phyloP scores from a whole-genome alignment of 805 yeast species.

The Wickerhamomyces queroliae region DNA sequence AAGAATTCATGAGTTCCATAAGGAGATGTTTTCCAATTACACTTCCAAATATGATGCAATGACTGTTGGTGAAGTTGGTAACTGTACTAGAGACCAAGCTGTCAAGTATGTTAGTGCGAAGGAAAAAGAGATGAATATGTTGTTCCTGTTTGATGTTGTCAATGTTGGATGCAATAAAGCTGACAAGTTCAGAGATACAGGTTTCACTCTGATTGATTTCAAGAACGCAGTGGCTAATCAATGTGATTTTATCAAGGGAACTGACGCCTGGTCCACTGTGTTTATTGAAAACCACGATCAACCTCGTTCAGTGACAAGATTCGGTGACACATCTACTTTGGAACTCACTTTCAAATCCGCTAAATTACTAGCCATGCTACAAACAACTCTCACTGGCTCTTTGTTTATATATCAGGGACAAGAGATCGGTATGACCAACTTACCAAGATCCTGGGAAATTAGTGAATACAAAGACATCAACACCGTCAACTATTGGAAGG shows the following conservation, averaged over 20 bases:
- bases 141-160: slow-evolving; percentile 30
- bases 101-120: slow-evolving; percentile 34
- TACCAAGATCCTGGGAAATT: no score
- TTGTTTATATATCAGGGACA: slow-evolving; percentile 56
- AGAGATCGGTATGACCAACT: no score
- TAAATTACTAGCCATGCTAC: slow-evolving; percentile 41
- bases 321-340: slow-evolving; percentile 36
- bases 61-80: slow-evolving; percentile 55
- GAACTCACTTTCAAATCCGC: slow-evolving; percentile 32
- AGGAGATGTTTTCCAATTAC: slow-evolving; percentile 39
- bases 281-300: slow-evolving; percentile 56
- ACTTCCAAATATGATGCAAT: slow-evolving; percentile 42
- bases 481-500: slow-evolving; percentile 35
- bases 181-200: slow-evolving; percentile 31
- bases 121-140: slow-evolving; percentile 33
- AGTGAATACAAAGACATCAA: slow-evolving; percentile 47
- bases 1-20: slow-evolving; percentile 51
- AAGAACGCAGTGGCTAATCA: slow-evolving; percentile 33
- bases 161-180: slow-evolving; percentile 31
- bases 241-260: no score
- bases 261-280: no score
- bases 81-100: slow-evolving; percentile 33
- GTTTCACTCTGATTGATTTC: slow-evolving; percentile 31
- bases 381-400: slow-evolving; percentile 45
- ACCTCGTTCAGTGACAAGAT: slow-evolving; percentile 47